These are phyloP conservation scores for Yarrowia sp. DNA, from an alignment of 805 yeast species.

Conservation along the genomic window DNA sequence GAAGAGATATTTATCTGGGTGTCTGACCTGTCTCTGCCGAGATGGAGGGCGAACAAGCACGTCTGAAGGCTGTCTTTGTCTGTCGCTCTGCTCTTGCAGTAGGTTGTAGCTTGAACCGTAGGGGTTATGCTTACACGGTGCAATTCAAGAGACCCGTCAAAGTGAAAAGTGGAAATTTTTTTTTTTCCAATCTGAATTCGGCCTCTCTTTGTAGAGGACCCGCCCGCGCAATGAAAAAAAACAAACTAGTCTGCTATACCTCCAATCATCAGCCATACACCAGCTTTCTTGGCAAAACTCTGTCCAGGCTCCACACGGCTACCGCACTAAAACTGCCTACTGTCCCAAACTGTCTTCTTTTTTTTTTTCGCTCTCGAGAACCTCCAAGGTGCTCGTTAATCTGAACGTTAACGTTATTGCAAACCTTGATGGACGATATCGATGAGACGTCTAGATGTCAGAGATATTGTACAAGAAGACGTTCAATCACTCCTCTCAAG, in stretches of 20 bases:
- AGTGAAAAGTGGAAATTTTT: slow-evolving; percentile 3
- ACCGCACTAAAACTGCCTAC: not conserved
- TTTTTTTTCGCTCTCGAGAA: not conserved
- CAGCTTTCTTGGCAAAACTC: slow-evolving; percentile 21
- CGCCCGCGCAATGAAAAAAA: no score
- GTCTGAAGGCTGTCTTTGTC: slow-evolving; percentile 8
- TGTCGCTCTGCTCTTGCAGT: not conserved
- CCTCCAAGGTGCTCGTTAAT: slow-evolving; percentile 22
- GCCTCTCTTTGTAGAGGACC: no score
- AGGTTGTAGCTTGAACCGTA: slow-evolving; percentile 22
- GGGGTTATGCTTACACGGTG: slow-evolving; percentile 21
- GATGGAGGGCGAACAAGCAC: slow-evolving; percentile 5
- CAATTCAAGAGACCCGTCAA: not conserved
- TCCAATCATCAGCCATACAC: not conserved
- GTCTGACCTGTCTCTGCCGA: not conserved
- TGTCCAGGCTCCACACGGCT: slow-evolving; percentile 3
- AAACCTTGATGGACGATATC: not conserved
- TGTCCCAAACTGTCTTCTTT: not conserved
- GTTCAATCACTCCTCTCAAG: not conserved
- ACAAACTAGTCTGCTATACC: not conserved
- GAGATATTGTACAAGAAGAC: no score
- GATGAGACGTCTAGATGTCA: no score
- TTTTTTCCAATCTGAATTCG: not conserved
- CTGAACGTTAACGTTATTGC: not conserved
- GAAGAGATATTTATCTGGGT: slow-evolving; percentile 28